phyloP scores from a whole-genome alignment of 1,284 basidiomycete genomes.

The Melampsora larici-populina region DNA sequence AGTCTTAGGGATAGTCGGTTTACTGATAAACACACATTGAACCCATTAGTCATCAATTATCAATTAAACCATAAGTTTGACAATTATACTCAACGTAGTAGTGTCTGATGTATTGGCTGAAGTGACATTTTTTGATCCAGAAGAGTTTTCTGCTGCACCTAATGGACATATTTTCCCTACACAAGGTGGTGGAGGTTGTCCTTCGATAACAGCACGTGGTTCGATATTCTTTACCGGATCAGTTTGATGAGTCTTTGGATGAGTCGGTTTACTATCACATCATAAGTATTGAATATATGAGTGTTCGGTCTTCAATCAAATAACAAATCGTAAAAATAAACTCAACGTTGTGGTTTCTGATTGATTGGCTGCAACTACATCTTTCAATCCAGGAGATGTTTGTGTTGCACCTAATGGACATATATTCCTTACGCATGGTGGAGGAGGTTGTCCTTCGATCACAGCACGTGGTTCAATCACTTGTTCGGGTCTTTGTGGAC shows the following conservation, averaged over 20 bases:
- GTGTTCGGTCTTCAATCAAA: too few relatives aligned
- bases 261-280: not conserved
- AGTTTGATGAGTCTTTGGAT: not conserved
- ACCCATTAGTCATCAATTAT: too few relatives aligned
- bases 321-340: too few relatives aligned
- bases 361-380: not conserved
- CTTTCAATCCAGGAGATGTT: not conserved
- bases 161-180: not conserved
- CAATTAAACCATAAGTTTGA: too few relatives aligned
- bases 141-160: too few relatives aligned
- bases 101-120: too few relatives aligned
- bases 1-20: too few relatives aligned
- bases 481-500: not conserved
- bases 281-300: too few relatives aligned
- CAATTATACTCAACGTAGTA: too few relatives aligned
- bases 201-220: not conserved
- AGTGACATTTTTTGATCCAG: too few relatives aligned
- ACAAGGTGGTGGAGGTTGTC: not conserved
- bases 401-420: not conserved
- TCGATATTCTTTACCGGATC: not conserved
- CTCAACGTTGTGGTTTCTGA: not conserved
- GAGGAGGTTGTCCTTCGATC: slow-evolving; percentile 23
- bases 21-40: too few relatives aligned
- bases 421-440: slow-evolving; percentile 18
- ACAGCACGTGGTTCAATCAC: not conserved